Evolutionary conservation across 305 asterid genomes (phyloP), one percentile per base, ranked within the genome.

Genomic region (Rubia balearica): DNA sequence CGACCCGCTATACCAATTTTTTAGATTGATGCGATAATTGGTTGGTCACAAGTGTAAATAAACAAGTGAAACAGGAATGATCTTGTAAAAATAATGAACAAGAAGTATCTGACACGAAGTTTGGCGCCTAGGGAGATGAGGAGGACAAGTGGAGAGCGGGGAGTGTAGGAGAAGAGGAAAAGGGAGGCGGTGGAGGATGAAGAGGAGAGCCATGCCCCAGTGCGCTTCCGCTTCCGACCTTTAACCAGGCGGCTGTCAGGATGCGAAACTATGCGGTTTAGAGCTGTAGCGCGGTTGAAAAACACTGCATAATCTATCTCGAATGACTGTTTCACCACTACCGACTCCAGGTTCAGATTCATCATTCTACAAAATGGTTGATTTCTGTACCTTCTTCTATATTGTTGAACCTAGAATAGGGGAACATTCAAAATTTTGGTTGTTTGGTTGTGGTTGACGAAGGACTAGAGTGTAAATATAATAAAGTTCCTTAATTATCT

Each of bases 131-230:
- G 59, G 60, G 74, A 40, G 68, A 70, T 57, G 33, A 70, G 59
- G 9, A 60, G 59, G 45, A 68, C 62, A 11, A 68, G 71, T 5
- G 43, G 67, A 57, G 73, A 70, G 14, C 10, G 9, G 8, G 57
- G 4, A 41, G 57, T 22, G 33, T 40, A 70, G 17, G 41, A 40
- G 55, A 56, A 70, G 7, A 70, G 73, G 42, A 56, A 70, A 41
- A 55, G 65, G 0, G 61, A 21, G 14, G 65, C 56, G 6, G 65
- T 6, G 19, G 70, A 36, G 13, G 70, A 41, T 13, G 68, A 64
- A 48, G 70, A 72, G 55, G 75, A 64, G 17, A 72, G 64, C 70
- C 75, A 64, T 9, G 56, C 68, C 43, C 49, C 49, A 22, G 22
- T 63, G 8, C 55, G 56, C 53, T 7, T 22, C 49, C 46, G 1